Evolutionary conservation across 768 basidiomycete genomes (phyloP).

Genomic region (Baorangia bicolor): DNA sequence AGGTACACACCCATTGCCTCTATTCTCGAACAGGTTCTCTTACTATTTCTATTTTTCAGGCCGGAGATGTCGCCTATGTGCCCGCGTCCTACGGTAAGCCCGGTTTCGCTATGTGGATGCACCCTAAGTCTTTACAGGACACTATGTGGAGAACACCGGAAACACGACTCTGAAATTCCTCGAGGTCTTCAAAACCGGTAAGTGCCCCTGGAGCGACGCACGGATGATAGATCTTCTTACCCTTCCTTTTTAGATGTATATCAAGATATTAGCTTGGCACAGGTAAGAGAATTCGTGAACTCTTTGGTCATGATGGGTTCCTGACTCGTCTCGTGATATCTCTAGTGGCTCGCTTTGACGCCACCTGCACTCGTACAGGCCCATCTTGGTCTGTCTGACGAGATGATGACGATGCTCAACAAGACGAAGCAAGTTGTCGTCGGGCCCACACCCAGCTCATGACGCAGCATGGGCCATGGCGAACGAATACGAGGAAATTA

Average conservation of each 20-base stretch:
- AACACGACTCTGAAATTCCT: slow-evolving; percentile 48
- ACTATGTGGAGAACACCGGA: slow-evolving; percentile 56
- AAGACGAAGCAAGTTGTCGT: slow-evolving; percentile 42
- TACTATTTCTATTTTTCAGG: background rate
- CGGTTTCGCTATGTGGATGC: background rate
- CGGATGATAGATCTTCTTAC: background rate
- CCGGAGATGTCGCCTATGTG: slow-evolving; percentile 24
- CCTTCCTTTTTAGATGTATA: slow-evolving; percentile 16
- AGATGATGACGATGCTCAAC: slow-evolving; percentile 34
- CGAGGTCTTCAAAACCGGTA: slow-evolving; percentile 47
- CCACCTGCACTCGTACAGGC: slow-evolving; percentile 47
- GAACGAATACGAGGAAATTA: background rate
- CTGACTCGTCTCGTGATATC: background rate
- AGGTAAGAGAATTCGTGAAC: slow-evolving; percentile 32
- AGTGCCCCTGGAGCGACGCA: background rate
- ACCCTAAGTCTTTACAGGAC: slow-evolving; percentile 30
- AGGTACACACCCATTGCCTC: slow-evolving; percentile 30
- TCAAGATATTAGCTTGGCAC: slow-evolving; percentile 43
- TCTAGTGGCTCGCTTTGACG: slow-evolving; percentile 45
- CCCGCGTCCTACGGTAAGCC: slow-evolving; percentile 13
- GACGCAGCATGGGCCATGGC: background rate
- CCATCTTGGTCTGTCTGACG: slow-evolving; percentile 41
- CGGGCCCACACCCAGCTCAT: slow-evolving; percentile 16
- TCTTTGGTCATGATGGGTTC: background rate
- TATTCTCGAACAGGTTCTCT: background rate